A percentile compares a stretch with the other conserved stretches of the same genome.
Evolutionary conservation across 2,329 filamentous ascomycete species (phyloP).

Genomic region (Microcyclospora pomicola): DNA sequence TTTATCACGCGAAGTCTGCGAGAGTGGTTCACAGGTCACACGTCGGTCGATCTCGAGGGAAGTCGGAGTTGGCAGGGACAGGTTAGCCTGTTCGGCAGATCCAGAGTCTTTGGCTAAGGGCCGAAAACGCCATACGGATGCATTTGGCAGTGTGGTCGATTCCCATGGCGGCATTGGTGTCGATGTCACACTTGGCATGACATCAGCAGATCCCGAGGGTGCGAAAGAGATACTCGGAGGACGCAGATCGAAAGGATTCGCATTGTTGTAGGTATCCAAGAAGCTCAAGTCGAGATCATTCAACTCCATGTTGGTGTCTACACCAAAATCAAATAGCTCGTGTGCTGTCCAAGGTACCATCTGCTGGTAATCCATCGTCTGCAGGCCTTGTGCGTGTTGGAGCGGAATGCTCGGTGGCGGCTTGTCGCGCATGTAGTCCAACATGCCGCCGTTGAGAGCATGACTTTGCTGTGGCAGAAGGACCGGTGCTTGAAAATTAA

Average conservation of each 20-base stretch:
- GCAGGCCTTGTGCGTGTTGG: conserved; percentile 10
- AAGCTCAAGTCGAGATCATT: conserved; percentile 33
- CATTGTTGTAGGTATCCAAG: conserved; percentile 32
- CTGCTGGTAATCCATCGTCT: conserved; percentile 18
- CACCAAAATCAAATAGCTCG: conserved; percentile 31
- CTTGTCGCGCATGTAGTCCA: conserved; percentile 22
- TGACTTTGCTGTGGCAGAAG: conserved; percentile 18
- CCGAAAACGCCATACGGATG: conserved; percentile 33
- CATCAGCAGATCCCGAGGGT: conserved; percentile 17
- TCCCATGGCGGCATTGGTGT: conserved; percentile 20
- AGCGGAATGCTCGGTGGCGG: conserved; percentile 14
- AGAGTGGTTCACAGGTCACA: conserved; percentile 28
- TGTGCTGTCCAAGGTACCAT: conserved; percentile 29
- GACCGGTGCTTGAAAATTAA: no score
- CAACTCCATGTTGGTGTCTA: conserved; percentile 32
- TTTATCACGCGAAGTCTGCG: conserved; percentile 38
- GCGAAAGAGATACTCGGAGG: conserved; percentile 21
- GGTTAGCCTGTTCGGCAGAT: conserved; percentile 24
- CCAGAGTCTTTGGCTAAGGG: conserved; percentile 24
- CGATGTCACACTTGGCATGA: conserved; percentile 21
- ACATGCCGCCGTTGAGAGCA: conserved; percentile 14
- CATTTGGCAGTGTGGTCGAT: conserved; percentile 25
- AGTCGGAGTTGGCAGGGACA: conserved; percentile 27
- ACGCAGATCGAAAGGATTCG: conserved; percentile 28
- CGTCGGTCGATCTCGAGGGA: conserved; percentile 27